These are phyloP conservation scores for Nasturtium officinale DNA, from an alignment of 345 rosid species.

Conservation along the genomic window DNA sequence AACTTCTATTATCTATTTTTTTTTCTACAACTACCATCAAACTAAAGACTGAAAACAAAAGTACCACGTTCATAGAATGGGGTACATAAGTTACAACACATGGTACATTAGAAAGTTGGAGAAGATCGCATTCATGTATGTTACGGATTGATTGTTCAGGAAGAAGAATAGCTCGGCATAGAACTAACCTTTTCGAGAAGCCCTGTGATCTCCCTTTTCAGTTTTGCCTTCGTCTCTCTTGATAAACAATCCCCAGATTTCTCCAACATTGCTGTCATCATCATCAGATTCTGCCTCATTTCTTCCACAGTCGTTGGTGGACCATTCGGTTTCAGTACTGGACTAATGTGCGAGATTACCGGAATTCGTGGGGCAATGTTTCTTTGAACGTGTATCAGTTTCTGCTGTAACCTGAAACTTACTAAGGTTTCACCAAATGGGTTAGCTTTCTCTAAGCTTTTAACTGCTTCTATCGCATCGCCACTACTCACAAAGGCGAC, in stretches of 20 bases:
- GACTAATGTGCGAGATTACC: conserved; percentile 43
- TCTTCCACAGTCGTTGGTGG: conserved; percentile 62
- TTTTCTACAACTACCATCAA: conserved; percentile 29
- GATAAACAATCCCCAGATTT: conserved; percentile 78
- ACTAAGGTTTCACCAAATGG: conserved; percentile 59
- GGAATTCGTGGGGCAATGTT: conserved; percentile 38
- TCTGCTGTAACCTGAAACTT: conserved; percentile 51
- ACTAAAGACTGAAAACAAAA: conserved; percentile 27
- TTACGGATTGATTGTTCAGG: conserved; percentile 30
- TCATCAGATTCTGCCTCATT: conserved; percentile 80
- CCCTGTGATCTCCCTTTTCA: conserved; percentile 74
- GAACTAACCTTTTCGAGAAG: conserved; percentile 76
- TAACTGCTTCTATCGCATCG: conserved; percentile 65
- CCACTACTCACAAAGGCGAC: conserved; percentile 57
- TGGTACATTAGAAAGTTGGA: conserved; percentile 21
- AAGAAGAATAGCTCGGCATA: conserved; percentile 59
- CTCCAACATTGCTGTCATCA: conserved; percentile 88
- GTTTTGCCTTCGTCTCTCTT: conserved; percentile 68
- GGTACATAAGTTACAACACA: conserved; percentile 32
- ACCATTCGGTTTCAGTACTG: conserved; percentile 38
- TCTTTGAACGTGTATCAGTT: conserved; percentile 28
- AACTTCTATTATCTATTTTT: conserved; percentile 18
- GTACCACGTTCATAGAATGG: conserved; percentile 2
- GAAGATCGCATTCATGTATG: conserved; percentile 15
- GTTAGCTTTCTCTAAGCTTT: conserved; percentile 58